Percentiles rank a stretch among this genome's conserved stretches.
Conservation (phyloP, 148 eudicot genomes). For the Linanthus parryae region DNA sequence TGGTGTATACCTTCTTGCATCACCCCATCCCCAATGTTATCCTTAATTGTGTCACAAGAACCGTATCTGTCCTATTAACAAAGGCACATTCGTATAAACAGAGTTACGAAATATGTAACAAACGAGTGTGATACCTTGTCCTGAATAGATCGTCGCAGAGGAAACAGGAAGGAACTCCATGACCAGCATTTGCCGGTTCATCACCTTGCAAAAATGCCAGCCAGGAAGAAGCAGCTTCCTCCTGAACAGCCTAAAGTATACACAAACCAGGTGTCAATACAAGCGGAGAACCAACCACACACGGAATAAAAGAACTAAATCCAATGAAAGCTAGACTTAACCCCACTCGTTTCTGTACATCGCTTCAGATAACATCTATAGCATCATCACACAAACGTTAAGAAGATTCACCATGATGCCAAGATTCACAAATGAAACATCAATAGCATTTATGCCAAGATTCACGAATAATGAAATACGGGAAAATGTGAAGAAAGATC, state of each 20-base stretch:
- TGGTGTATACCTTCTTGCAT: too few species aligned
- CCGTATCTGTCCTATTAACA: too few species aligned
- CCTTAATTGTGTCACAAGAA: too few species aligned
- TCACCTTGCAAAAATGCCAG: slow-evolving; percentile 5
- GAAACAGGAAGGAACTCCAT: slow-evolving; percentile 1
- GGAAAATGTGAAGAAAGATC: not conserved
- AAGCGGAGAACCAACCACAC: not conserved
- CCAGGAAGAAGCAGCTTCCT: not conserved
- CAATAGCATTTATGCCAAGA: not conserved
- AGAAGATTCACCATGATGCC: not conserved
- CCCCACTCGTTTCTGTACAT: not conserved
- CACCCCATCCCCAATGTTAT: too few species aligned
- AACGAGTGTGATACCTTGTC: not conserved
- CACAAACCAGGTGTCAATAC: not conserved
- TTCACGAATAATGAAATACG: not conserved
- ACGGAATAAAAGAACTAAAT: not conserved
- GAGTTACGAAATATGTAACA: too few species aligned
- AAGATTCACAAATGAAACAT: not conserved
- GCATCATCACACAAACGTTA: not conserved
- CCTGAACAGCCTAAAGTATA: not conserved
- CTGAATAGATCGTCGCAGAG: not conserved
- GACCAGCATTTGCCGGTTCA: slow-evolving; percentile 6
- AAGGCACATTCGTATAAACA: too few species aligned
- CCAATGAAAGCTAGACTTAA: not conserved
- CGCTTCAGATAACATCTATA: not conserved